Base-by-base conservation (phyloP, 1,139 yeast species). In the Protomyces macrosporus region DNA sequence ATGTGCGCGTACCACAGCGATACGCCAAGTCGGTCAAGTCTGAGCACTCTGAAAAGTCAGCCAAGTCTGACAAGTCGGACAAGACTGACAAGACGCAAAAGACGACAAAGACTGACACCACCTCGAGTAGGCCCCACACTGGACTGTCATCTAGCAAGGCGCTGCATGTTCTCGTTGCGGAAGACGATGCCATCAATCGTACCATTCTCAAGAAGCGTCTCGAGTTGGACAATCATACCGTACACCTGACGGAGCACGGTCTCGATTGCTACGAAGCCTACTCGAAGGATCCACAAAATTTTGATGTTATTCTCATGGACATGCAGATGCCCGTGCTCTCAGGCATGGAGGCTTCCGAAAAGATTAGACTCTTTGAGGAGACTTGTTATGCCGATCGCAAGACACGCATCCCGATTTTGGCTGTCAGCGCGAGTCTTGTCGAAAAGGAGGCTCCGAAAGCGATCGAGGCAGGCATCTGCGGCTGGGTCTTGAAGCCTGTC, bases 321-420 rank as follows among this genome's bases (percentile, higher is more conserved):
- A 93, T 91, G 55, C 98, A 91, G 75, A 91, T 91, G 98, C 98
- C 98, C 1, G 86, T 85, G 70, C 81, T 90, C 69, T 98, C 91
- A 73, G 98, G 98, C 37, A 50, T 54, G 60, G 56, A 45, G 3
- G 60, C 64, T 6, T 37, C 64, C 9, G 16, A 45, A 7, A 50
- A 53, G 45, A 60, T 60, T 34, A 60, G 64, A 6, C 45, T 55
- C 16, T 35, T 60, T 6, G 64, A 60, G 39, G 36, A 48, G 34
- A 51, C 55, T 30, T 45, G 59, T 34, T 36, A 48, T 37, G 52
- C 51, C 9, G 56, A 55, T 10, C 39, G 55, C n/a, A 36, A 55
- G 10, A n/a, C n/a, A 32, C 23, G 55, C 4, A 42, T 60, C 12
- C 64, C 64, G 4, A 60, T 60, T 54, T 37, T 60, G 9, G 64